Percentiles rank a stretch among this genome's conserved stretches.
Evolutionary conservation across 2,329 filamentous ascomycete genomes (phyloP).

Genomic region (Talaromyces sp.): DNA sequence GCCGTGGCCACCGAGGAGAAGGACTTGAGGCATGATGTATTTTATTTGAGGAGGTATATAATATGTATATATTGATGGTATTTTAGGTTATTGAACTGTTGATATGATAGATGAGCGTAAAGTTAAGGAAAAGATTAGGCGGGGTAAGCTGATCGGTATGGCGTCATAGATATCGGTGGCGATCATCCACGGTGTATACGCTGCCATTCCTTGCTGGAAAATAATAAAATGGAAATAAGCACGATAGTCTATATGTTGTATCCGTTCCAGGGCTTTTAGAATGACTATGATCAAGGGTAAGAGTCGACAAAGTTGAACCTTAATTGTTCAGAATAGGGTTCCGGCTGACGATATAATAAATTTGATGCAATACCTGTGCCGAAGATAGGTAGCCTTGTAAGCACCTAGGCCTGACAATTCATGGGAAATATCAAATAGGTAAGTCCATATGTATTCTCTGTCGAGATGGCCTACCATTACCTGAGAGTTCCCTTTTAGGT

Average conservation of each 20-base stretch:
- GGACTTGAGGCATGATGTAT: slow-evolving; percentile 47
- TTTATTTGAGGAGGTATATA: background rate
- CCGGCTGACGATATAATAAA: background rate
- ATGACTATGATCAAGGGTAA: background rate
- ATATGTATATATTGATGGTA: background rate
- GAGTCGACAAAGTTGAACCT: too few relatives aligned
- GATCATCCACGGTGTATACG: background rate
- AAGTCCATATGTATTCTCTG: background rate
- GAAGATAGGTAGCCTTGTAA: background rate
- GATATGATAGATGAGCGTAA: background rate
- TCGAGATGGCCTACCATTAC: background rate
- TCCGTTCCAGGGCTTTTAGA: background rate
- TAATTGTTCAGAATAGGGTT: background rate
- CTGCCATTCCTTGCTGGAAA: too few relatives aligned
- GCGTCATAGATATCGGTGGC: background rate
- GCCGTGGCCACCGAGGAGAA: slow-evolving; percentile 78
- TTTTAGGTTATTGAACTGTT: background rate
- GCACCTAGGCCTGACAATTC: background rate
- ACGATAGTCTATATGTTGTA: too few relatives aligned
- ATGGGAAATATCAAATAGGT: background rate
- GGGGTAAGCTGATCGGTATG: background rate
- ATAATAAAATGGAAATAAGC: too few relatives aligned
- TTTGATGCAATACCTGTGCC: background rate
- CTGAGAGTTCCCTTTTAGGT: background rate
- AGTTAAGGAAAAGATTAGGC: background rate